Conservation (phyloP, 164 flowering plant genomes). For the Magnolia officinalis region DNA sequence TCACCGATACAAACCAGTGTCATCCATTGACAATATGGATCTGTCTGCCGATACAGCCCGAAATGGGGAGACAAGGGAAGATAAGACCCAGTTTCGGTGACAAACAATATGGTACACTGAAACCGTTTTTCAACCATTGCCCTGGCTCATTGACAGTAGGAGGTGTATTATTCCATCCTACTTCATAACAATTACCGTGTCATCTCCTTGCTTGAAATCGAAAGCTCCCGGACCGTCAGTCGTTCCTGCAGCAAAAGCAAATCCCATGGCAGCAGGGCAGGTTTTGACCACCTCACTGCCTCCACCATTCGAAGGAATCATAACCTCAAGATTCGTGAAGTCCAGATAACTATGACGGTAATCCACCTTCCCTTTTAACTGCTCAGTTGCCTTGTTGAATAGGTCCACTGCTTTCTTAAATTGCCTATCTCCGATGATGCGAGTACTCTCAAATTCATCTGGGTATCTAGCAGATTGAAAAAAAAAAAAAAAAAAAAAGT, state of each 20-base stretch:
- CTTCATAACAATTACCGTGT: slow-evolving; percentile 37
- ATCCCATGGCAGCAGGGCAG: slow-evolving; percentile 99
- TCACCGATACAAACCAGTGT: too few species aligned
- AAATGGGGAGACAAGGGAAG: too few species aligned
- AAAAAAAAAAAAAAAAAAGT: background rate
- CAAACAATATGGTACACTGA: too few species aligned
- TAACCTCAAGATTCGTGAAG: slow-evolving; percentile 80
- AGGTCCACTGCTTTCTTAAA: slow-evolving; percentile 76
- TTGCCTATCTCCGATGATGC: slow-evolving; percentile 88
- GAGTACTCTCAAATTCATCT: slow-evolving; percentile 97
- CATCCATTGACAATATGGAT: too few species aligned
- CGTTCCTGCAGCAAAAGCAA: slow-evolving; percentile 98
- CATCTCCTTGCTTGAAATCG: slow-evolving; percentile 96
- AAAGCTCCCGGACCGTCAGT: slow-evolving; percentile 99
- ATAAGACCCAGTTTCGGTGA: too few species aligned
- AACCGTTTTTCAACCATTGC: too few species aligned
- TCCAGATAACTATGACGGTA: slow-evolving; percentile 70
- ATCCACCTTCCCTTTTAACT: slow-evolving; percentile 77
- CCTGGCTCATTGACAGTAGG: too few species aligned
- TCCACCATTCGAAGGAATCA: slow-evolving; percentile 52
- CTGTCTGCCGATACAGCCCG: too few species aligned
- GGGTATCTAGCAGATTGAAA: slow-evolving; percentile 55
- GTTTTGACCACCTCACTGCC: slow-evolving; percentile 63
- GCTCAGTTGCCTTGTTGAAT: slow-evolving; percentile 71
- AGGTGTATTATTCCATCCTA: slow-evolving; percentile 3